These are phyloP conservation scores for Paramyrothecium sp. DNA, from an alignment of 2,329 filamentous ascomycete genomes.

Conservation along the genomic window DNA sequence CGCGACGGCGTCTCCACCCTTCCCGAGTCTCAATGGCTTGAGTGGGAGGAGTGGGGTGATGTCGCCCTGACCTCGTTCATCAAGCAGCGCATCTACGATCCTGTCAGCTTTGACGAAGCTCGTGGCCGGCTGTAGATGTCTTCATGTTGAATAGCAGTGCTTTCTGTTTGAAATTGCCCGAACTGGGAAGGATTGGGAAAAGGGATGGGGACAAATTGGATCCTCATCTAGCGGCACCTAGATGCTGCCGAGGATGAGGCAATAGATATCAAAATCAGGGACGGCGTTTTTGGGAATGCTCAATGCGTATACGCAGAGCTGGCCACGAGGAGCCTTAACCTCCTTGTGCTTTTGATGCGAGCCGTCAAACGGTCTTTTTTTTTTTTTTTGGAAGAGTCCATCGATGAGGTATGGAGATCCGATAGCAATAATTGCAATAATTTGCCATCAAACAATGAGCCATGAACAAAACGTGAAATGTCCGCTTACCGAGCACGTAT, in stretches of 20 bases:
- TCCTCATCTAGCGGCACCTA: background rate
- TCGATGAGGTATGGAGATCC: background rate
- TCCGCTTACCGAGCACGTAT: background rate
- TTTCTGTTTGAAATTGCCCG: background rate
- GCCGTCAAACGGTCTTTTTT: background rate
- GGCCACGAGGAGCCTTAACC: background rate
- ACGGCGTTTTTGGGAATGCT: background rate
- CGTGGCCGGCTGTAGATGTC: slow-evolving; percentile 26
- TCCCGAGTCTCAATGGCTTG: slow-evolving; percentile 66
- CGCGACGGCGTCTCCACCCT: slow-evolving; percentile 73
- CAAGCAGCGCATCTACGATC: slow-evolving; percentile 60
- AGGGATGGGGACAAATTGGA: background rate
- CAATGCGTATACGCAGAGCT: background rate
- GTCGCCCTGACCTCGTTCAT: slow-evolving; percentile 60
- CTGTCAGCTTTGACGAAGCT: slow-evolving; percentile 40
- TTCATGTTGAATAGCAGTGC: background rate
- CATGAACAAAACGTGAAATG: background rate
- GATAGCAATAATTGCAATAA: too few relatives aligned
- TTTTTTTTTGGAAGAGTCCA: background rate
- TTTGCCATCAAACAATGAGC: too few relatives aligned
- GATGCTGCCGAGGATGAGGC: background rate
- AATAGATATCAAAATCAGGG: background rate
- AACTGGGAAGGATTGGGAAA: background rate
- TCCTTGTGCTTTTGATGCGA: background rate
- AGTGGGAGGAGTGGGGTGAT: slow-evolving; percentile 72